Conservation (phyloP, 2,329 filamentous ascomycete genomes). For the Fusarium stilboides region DNA sequence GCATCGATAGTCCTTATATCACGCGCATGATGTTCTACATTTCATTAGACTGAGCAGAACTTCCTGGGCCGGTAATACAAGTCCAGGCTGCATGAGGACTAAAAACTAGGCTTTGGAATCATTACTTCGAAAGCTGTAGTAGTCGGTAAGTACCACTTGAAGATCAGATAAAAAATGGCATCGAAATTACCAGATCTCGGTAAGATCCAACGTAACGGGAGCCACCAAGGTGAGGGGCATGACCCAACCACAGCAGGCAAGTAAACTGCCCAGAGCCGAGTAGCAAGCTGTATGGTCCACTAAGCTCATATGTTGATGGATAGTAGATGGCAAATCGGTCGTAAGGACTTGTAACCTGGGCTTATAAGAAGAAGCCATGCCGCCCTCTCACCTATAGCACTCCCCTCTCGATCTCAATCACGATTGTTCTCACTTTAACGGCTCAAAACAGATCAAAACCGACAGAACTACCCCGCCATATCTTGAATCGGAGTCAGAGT, state of each 20-base stretch:
- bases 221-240: neutral
- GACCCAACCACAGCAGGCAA: slow-evolving; percentile 2
- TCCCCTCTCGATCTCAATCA: neutral
- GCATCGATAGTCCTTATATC: no score
- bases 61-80: no score
- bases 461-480: slow-evolving; percentile 6
- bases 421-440: neutral
- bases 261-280: slow-evolving; percentile 4
- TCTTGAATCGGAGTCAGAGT: slow-evolving; percentile 3
- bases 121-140: slow-evolving; percentile 13
- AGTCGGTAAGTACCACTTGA: slow-evolving; percentile 13
- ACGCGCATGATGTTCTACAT: no score
- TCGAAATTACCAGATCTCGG: neutral
- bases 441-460: neutral
- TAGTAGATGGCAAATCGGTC: neutral
- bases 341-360: neutral
- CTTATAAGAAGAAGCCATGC: neutral
- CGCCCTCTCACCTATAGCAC: neutral
- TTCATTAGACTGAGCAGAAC: no score
- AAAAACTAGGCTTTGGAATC: neutral
- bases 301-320: neutral
- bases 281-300: neutral
- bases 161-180: slow-evolving; percentile 1
- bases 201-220: neutral
- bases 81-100: no score